phyloP scores from a whole-genome alignment of 305 asterid species.

The Fraxinus ornus region DNA sequence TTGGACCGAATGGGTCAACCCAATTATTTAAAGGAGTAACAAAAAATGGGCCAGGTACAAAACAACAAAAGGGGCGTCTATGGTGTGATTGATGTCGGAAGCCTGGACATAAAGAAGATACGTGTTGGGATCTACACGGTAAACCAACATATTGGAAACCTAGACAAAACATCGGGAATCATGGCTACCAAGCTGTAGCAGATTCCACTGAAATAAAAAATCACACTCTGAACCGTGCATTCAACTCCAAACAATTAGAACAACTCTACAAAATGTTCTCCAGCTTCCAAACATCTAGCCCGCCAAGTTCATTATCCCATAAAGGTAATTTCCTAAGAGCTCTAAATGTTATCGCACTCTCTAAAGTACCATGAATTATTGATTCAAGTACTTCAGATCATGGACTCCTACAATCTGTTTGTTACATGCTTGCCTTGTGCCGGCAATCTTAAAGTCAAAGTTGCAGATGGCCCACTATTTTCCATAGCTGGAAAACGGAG shows the following conservation, averaged over 20 bases:
- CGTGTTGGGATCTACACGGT: not conserved
- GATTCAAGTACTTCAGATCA: not conserved
- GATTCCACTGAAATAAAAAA: not conserved
- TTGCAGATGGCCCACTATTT: not conserved
- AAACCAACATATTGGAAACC: not conserved
- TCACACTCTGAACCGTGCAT: not conserved
- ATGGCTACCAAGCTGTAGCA: not conserved
- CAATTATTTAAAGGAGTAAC: not conserved
- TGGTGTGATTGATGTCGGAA: no score
- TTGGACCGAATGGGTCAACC: not conserved
- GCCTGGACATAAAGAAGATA: not conserved
- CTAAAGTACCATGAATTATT: not conserved
- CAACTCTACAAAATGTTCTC: not conserved
- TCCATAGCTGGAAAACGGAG: not conserved
- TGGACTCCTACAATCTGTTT: not conserved
- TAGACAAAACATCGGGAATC: not conserved
- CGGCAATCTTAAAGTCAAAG: not conserved
- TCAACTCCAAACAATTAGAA: not conserved
- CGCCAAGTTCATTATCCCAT: not conserved
- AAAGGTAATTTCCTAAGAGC: not conserved
- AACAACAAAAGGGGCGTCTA: not conserved
- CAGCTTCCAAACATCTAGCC: not conserved
- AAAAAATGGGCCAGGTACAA: not conserved
- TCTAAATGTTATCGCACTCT: not conserved
- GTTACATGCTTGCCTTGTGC: not conserved